Evolutionary conservation across 371 early-diverging fungal species (phyloP).

Genomic region (Rhizopus sp.): DNA sequence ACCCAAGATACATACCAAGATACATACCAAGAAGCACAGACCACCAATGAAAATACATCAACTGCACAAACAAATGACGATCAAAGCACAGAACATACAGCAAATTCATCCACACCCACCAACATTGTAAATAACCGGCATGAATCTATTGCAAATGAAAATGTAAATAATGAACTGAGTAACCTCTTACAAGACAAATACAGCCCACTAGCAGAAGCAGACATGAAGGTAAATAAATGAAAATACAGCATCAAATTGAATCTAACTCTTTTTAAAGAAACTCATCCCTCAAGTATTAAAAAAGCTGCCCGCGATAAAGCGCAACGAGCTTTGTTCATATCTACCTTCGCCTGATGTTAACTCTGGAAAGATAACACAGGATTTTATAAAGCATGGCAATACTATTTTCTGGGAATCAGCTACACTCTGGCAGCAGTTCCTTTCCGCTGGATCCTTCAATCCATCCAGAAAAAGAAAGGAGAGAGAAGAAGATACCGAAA

Average conservation of each 20-base stretch:
- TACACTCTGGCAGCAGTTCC: conserved; percentile 1
- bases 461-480: background rate
- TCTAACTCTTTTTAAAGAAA: background rate
- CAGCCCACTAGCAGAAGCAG: background rate
- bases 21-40: too few relatives aligned
- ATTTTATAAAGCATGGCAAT: background rate
- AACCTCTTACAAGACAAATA: background rate
- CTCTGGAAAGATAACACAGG: background rate
- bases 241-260: background rate
- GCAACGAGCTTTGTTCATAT: background rate
- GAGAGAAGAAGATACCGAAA: background rate
- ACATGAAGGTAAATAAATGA: background rate
- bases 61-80: too few relatives aligned
- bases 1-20: too few relatives aligned
- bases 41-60: too few relatives aligned
- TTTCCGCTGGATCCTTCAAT: background rate
- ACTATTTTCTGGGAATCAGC: conserved; percentile 12
- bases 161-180: background rate
- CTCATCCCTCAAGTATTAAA: background rate
- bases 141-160: background rate
- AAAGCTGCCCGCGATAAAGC: background rate
- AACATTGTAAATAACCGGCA: background rate
- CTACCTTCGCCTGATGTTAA: background rate
- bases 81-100: too few relatives aligned
- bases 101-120: too few relatives aligned